Conservation (phyloP, 441 rosid genomes). For the Populus tomentosa region DNA sequence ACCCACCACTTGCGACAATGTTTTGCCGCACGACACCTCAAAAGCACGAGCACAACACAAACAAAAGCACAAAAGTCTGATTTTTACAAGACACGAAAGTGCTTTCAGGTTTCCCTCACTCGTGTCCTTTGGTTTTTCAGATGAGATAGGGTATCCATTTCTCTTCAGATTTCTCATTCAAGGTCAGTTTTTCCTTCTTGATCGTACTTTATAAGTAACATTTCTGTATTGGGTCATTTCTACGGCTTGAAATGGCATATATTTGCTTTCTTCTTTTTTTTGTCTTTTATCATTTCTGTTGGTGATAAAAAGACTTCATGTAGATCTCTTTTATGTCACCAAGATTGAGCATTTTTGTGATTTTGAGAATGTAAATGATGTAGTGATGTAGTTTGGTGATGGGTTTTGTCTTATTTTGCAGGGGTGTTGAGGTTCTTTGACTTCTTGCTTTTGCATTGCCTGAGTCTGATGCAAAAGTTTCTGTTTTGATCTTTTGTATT, state of each 20-base stretch:
- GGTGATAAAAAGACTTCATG: not conserved
- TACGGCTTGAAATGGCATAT: not conserved
- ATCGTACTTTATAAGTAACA: not conserved
- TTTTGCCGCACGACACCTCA: not conserved
- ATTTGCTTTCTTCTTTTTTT: not conserved
- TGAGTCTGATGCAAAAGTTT: not conserved
- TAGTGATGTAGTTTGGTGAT: not conserved
- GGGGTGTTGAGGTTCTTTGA: conserved; percentile 6
- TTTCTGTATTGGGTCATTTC: not conserved
- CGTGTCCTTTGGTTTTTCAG: not conserved
- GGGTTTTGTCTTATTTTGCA: conserved; percentile 13
- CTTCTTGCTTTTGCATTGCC: conserved; percentile 10
- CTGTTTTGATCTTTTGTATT: not conserved
- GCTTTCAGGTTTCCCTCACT: not conserved
- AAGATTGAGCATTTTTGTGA: not conserved
- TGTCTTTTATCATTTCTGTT: not conserved
- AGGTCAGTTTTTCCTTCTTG: not conserved
- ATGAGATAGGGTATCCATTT: not conserved
- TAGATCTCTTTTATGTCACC: not conserved
- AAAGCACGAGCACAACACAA: not conserved
- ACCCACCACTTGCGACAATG: not conserved
- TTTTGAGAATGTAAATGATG: not conserved
- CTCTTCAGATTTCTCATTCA: not conserved
- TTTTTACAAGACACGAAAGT: not conserved
- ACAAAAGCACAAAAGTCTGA: not conserved